A percentile compares a stretch with the other conserved stretches of the same genome.
These are phyloP conservation scores for Dipteronia sinensis DNA, from an alignment of 345 rosid species.

Conservation along the genomic window DNA sequence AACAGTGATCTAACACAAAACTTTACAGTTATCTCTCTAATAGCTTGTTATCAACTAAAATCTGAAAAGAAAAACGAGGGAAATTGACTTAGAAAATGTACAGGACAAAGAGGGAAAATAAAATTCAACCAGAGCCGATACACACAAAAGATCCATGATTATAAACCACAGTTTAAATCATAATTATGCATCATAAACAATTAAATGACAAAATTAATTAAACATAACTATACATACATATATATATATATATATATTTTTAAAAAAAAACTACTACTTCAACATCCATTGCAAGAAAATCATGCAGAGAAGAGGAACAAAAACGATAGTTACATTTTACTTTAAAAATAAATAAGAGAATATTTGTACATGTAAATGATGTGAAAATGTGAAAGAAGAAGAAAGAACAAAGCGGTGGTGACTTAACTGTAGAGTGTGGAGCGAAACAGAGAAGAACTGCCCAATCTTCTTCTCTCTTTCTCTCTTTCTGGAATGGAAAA, in stretches of 20 bases:
- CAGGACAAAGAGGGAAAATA: neutral
- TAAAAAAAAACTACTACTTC: neutral
- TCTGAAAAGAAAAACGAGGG: neutral
- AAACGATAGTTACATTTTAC: neutral
- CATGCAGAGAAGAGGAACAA: neutral
- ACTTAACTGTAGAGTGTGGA: neutral
- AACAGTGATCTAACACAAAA: slow-evolving; percentile 6
- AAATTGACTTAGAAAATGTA: neutral
- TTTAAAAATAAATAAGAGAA: neutral
- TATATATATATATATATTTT: no score
- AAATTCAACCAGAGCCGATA: neutral
- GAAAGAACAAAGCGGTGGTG: neutral
- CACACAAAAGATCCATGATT: neutral
- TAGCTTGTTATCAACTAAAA: neutral
- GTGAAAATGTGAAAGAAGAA: neutral
- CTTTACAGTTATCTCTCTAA: neutral
- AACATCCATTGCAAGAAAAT: neutral
- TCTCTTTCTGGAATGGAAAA: neutral
- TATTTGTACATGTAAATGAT: neutral
- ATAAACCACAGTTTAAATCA: neutral
- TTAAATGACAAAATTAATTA: neutral
- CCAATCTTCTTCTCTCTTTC: neutral
- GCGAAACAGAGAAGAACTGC: neutral
- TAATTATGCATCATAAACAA: neutral
- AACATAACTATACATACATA: neutral